A percentile compares a stretch with the other conserved stretches of the same genome.
These are phyloP conservation scores for Flaveria brownii DNA, from an alignment of 129 eudicot genomes.

Conservation along the genomic window DNA sequence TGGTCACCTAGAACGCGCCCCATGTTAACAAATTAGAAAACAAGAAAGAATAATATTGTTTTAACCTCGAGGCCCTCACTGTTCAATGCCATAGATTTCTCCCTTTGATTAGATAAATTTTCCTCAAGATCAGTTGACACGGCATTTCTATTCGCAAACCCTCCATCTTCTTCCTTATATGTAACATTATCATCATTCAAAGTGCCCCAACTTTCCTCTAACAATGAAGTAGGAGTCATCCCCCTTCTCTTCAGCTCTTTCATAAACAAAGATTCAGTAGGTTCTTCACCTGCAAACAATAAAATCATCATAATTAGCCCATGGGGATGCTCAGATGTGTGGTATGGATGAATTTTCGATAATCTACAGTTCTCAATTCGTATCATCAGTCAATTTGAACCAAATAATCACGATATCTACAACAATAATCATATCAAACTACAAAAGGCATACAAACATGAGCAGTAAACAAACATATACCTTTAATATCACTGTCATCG, in stretches of 20 bases:
- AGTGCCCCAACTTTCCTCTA: slow-evolving; percentile 66
- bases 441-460: background rate
- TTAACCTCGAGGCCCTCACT: slow-evolving; percentile 98
- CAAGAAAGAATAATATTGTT: background rate
- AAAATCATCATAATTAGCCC: background rate
- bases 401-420: too few species aligned
- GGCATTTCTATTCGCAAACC: slow-evolving; percentile 59
- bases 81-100: slow-evolving; percentile 77
- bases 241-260: slow-evolving; percentile 85
- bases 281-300: slow-evolving; percentile 71
- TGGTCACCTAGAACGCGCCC: background rate
- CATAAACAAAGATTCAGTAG: slow-evolving; percentile 93
- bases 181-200: slow-evolving; percentile 52
- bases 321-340: too few species aligned
- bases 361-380: too few species aligned
- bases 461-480: slow-evolving; percentile 29
- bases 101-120: slow-evolving; percentile 72
- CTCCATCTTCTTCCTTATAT: slow-evolving; percentile 69
- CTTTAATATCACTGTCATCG: slow-evolving; percentile 52
- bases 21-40: background rate
- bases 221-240: slow-evolving; percentile 81
- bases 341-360: too few species aligned
- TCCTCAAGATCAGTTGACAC: slow-evolving; percentile 64
- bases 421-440: background rate
- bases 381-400: too few species aligned